Base-by-base conservation (phyloP, 805 yeast genomes). In the Vanderwaltozyma yarrowii region DNA sequence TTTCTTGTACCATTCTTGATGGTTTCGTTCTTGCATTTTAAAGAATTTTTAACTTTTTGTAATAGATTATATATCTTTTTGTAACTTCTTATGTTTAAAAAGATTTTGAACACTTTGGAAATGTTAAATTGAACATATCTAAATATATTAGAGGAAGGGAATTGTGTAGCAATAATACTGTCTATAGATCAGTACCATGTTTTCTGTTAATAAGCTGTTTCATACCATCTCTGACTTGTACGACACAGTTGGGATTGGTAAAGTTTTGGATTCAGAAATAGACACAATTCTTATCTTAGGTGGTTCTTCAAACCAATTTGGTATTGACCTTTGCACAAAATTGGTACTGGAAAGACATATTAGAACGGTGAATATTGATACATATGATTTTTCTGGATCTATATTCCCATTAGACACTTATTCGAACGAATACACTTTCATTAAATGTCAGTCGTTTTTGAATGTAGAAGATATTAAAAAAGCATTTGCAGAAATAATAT, bases 241-340 rank as follows among this genome's bases (percentile, higher is more conserved):
- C 16, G 50, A 52, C 3, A 44, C 41, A 17, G 52, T 58, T 21
- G 46, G 50, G 14, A 30, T 36, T 10, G 49, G 49, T 1, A 38
- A 36, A 16, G 30, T 24, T 13, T 35, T 50, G 5, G 44, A 41
- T 23, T 35, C 46, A 2, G 36, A 28, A 3, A 15, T 12, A 8
- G 51, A 49, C 34, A 34, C 32, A 3, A 43, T 49, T 3, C 24
- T 51, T 8, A 39, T 52, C 10, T 29, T 51, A 4, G 56, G 56
- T n/a, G 57, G 56, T 3, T 44, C 51, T 13, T 39, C 43, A 7
- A 44, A 46, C 14, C 38, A 28, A 2, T 40, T 47, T 30, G 57
- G 57, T 2, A 37, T 21, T 10, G 38, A 34, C 9, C 21, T 52
- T 18, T 43, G 49, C 17, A 20, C 33, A 9, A 17, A 32, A 5